Conservation (phyloP, 495 filamentous ascomycete genomes). For the Lasiosphaeria ovina region DNA sequence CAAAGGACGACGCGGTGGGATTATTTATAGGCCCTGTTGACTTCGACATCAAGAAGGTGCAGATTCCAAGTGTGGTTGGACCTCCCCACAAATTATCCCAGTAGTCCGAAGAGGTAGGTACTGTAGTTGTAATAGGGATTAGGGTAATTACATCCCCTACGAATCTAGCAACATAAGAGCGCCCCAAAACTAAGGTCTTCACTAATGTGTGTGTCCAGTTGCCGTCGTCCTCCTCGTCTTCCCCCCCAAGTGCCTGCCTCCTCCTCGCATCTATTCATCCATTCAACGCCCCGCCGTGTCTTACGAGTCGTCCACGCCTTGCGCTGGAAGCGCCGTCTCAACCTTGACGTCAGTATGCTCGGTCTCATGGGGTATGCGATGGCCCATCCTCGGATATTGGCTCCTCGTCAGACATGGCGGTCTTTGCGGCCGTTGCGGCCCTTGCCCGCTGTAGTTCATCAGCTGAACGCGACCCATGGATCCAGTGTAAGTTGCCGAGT, state of each 20-base stretch:
- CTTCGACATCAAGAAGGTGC: conserved; percentile 13
- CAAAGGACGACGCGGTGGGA: conserved; percentile 8
- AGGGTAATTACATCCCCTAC: not conserved
- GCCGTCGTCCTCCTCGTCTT: not conserved
- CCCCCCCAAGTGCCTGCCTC: not conserved
- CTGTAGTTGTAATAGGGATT: not conserved
- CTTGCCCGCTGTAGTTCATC: not conserved
- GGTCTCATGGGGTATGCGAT: not conserved
- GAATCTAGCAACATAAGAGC: no score
- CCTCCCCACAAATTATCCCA: no score
- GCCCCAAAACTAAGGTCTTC: no score
- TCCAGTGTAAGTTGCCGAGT: not conserved
- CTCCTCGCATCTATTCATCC: not conserved
- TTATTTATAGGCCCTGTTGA: conserved; percentile 12
- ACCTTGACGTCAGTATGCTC: not conserved
- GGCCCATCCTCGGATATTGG: not conserved
- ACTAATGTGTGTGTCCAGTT: not conserved
- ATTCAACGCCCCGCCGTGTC: not conserved
- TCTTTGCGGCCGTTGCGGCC: not conserved
- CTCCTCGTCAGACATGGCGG: not conserved
- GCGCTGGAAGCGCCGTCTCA: not conserved
- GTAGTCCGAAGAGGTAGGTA: no score
- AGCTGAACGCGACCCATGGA: not conserved
- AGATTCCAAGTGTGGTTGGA: conserved; percentile 5
- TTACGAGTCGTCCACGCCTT: not conserved